Base-by-base conservation (phyloP, 2,329 filamentous ascomycete species). In the Penicillium corylophilum region DNA sequence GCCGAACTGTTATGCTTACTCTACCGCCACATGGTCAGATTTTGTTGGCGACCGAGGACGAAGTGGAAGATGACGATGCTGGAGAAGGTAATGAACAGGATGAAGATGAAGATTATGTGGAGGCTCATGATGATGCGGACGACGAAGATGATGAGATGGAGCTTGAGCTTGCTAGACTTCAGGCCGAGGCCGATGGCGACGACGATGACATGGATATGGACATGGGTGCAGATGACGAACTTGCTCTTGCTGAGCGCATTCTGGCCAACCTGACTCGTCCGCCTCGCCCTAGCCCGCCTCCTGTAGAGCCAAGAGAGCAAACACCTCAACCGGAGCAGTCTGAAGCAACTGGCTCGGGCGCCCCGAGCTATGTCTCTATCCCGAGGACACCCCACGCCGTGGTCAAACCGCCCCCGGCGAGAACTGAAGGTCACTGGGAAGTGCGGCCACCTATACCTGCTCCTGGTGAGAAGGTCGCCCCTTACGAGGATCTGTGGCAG, bases 401-500 rank as follows among this genome's bases (percentile, higher is more conserved):
- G 59, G 70, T 68, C 18, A 79, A 74, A 44, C 69, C 74, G 15
- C 66, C 72, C 24, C 71, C 72, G 2, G 63, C 72, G n/a, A 73
- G 73, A 43, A 79, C 82, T 10, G 81, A 89, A 12, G 80, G 82
- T 47, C 93, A 96, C 72, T 97, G 93, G 93, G 79, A 94, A 31
- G 87, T 90, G 62, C 90, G 87, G 31, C 90, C 93, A 6, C 77
- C 82, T 16, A 81, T 82, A 28, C 93, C 89, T 68, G 81, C 79
- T 40, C 80, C 83, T 50, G 79, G 80, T 38, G 79, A 83, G 28
- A 81, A 80, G 48, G 75, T 87, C 6, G 86, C 86, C 43, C 79
- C 83, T 15, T 88, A 91, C 48, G 94, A 99, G 70, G 89, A 99
- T 65, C 79, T 99, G 5, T 91, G 90, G 75, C 85, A 93, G 66